phyloP scores from a whole-genome alignment of 1,284 basidiomycete species.

The Phellinidium pouzarii region DNA sequence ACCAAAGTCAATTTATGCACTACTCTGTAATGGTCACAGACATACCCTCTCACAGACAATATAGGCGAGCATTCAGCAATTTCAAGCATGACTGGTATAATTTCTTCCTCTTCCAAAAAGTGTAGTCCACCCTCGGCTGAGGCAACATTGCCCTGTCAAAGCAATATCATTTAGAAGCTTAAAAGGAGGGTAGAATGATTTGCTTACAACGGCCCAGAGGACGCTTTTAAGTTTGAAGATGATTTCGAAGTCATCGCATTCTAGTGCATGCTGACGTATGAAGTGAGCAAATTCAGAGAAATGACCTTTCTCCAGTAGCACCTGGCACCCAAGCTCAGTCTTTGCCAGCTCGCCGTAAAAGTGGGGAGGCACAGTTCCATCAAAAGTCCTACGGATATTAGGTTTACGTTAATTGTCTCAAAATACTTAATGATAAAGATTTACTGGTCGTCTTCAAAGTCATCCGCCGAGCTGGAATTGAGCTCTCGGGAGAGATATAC shows the following conservation, averaged over 20 bases:
- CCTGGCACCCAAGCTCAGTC: slow-evolving; percentile 88
- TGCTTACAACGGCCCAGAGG: slow-evolving; percentile 89
- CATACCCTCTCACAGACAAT: slow-evolving; percentile 89
- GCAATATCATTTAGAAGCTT: slow-evolving; percentile 7
- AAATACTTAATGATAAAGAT: slow-evolving; percentile 22
- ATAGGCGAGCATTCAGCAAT: slow-evolving; percentile 88
- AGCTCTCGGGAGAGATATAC: slow-evolving; percentile 78
- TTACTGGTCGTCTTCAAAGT: slow-evolving; percentile 55
- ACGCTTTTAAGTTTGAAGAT: slow-evolving; percentile 91
- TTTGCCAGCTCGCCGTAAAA: slow-evolving; percentile 98
- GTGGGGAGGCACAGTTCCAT: slow-evolving; percentile 87
- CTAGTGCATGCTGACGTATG: slow-evolving; percentile 81
- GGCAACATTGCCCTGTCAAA: slow-evolving; percentile 83
- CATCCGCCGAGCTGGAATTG: slow-evolving; percentile 48
- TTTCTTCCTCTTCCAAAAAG: slow-evolving; percentile 91
- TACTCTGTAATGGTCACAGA: neutral
- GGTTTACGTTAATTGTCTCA: neutral
- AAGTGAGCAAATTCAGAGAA: slow-evolving; percentile 89
- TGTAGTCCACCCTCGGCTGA: slow-evolving; percentile 86
- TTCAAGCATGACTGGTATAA: slow-evolving; percentile 83
- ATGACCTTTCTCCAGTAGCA: slow-evolving; percentile 85
- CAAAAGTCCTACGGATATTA: slow-evolving; percentile 51
- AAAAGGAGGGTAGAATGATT: neutral
- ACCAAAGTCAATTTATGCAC: slow-evolving; percentile 16
- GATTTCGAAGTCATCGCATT: slow-evolving; percentile 76